A percentile compares a stretch with the other conserved stretches of the same genome.
Evolutionary conservation across 257 asterid genomes (phyloP).

Genomic region (Anisodus acutangulus): DNA sequence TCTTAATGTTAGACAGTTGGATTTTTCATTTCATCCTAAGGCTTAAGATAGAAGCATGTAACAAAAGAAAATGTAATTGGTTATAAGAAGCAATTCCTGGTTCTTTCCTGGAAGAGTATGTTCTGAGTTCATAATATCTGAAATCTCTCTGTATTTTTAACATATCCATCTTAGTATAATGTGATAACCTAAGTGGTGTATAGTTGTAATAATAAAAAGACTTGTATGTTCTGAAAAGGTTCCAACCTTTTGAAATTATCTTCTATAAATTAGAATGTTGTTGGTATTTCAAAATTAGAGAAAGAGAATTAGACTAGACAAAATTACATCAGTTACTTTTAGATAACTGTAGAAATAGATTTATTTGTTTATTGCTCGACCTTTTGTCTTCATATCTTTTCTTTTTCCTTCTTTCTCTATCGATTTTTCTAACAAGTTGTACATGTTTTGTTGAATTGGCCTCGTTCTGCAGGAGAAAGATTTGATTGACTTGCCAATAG

Average conservation of each 20-base stretch:
- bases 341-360: too few species aligned
- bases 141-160: neutral
- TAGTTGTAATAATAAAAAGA: neutral
- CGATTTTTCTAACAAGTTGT: neutral
- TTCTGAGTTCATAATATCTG: neutral
- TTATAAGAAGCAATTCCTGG: too few species aligned
- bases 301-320: too few species aligned
- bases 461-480: neutral
- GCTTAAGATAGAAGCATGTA: neutral
- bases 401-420: neutral
- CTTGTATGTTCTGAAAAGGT: neutral
- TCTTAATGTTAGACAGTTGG: neutral
- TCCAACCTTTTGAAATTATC: neutral
- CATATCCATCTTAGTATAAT: neutral
- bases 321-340: too few species aligned
- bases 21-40: neutral
- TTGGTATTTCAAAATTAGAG: too few species aligned
- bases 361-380: too few species aligned
- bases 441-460: neutral
- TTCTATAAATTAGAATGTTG: neutral
- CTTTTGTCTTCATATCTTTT: too few species aligned
- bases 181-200: neutral
- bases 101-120: neutral
- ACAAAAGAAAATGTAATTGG: too few species aligned
- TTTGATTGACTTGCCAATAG: conserved; percentile 22